Conservation (phyloP, 129 eudicot genomes). For the Erigeron canadensis region DNA sequence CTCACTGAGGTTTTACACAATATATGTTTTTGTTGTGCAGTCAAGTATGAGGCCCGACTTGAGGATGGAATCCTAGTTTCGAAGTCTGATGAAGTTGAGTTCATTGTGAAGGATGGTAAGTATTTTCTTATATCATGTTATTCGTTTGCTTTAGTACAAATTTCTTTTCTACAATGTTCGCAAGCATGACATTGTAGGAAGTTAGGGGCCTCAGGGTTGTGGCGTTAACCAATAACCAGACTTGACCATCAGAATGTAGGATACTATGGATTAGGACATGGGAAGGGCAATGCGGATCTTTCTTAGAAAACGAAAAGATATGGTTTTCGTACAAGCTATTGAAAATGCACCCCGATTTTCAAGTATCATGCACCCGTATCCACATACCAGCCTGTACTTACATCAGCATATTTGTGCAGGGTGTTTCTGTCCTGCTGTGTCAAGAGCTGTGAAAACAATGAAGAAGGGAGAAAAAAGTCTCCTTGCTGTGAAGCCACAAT, state of each 20-base stretch:
- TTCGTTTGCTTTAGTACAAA: no score
- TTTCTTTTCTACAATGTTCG: not conserved
- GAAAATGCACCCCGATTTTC: not conserved
- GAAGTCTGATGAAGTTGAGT: constrained; percentile 48
- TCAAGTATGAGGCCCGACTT: constrained; percentile 56
- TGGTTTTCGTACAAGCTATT: no score
- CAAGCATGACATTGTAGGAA: not conserved
- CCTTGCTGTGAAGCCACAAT: constrained; percentile 37
- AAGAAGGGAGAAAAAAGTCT: constrained; percentile 66
- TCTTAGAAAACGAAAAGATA: no score
- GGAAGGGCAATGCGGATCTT: no score
- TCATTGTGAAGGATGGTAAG: constrained; percentile 44
- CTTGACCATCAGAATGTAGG: no score
- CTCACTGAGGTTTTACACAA: not conserved
- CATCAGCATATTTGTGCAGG: constrained; percentile 30
- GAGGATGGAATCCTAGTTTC: constrained; percentile 60
- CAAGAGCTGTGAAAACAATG: constrained; percentile 78
- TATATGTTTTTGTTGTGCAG: constrained; percentile 32
- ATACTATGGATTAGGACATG: no score
- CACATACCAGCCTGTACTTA: not conserved
- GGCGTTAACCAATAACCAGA: no score
- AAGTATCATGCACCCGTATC: not conserved
- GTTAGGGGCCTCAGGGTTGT: no score
- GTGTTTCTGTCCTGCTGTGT: constrained; percentile 69
- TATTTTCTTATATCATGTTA: constrained; percentile 1